Conservation (phyloP, 495 filamentous ascomycete species). For the Chlorociboria aeruginascens region DNA sequence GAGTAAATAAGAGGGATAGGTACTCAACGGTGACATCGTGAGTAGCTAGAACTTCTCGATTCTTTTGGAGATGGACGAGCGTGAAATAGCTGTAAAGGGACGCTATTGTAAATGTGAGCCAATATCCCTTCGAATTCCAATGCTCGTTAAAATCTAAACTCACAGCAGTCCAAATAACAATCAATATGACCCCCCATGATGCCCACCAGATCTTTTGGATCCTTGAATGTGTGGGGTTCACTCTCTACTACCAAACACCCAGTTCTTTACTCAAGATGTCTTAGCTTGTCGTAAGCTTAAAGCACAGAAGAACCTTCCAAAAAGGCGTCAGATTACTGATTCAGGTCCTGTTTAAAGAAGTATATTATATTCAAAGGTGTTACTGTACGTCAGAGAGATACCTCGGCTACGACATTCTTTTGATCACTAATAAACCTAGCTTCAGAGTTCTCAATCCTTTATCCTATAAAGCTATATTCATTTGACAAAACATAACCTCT, state of each 20-base stretch:
- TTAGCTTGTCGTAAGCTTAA: too few relatives aligned
- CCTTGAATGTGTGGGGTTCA: neutral
- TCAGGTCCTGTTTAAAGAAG: too few relatives aligned
- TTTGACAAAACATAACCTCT: neutral
- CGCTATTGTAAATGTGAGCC: conserved; percentile 25
- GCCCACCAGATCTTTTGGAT: neutral
- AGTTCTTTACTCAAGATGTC: too few relatives aligned
- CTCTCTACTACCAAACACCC: too few relatives aligned
- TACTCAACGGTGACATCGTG: conserved; percentile 54
- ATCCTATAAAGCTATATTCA: neutral
- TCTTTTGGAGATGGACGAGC: conserved; percentile 43
- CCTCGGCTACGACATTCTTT: neutral
- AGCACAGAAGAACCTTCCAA: too few relatives aligned
- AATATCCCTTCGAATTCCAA: too few relatives aligned
- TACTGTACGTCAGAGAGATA: neutral
- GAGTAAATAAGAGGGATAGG: neutral
- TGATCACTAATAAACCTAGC: neutral
- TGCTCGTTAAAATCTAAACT: neutral
- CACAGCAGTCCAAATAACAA: conserved; percentile 48
- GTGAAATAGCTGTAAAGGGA: conserved; percentile 61
- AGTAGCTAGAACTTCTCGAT: conserved; percentile 36
- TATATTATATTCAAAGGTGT: neutral
- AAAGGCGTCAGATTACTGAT: too few relatives aligned
- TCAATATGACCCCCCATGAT: conserved; percentile 49
- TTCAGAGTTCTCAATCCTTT: neutral